Evolutionary conservation across 768 basidiomycete species (phyloP).

Genomic region (Mycena vitilis): DNA sequence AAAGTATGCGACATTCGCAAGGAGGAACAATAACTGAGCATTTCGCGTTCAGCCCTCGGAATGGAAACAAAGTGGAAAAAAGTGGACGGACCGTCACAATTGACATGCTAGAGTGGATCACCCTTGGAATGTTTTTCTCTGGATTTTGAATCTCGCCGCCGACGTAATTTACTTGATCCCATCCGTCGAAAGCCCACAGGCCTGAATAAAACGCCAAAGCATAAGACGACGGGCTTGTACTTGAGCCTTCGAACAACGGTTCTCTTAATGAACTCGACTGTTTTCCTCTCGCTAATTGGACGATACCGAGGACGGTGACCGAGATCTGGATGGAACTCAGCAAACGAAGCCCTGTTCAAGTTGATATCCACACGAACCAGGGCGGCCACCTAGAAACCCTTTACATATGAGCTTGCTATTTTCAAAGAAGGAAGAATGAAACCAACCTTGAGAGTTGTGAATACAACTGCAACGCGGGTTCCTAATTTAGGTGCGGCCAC

Average conservation of each 20-base stretch:
- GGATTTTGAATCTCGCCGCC: slow-evolving; percentile 89
- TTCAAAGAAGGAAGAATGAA: slow-evolving; percentile 5
- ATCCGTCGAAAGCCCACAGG: slow-evolving; percentile 96
- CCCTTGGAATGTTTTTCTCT: slow-evolving; percentile 87
- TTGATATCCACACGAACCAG: slow-evolving; percentile 58
- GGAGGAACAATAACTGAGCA: slow-evolving; percentile 75
- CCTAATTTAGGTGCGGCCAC: slow-evolving; percentile 83
- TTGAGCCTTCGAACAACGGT: slow-evolving; percentile 79
- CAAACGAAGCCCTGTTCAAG: slow-evolving; percentile 6
- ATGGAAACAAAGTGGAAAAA: not conserved
- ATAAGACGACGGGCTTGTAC: slow-evolving; percentile 83
- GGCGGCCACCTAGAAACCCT: slow-evolving; percentile 64
- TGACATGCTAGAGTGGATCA: slow-evolving; percentile 91
- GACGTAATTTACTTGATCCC: slow-evolving; percentile 94
- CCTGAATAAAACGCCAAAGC: slow-evolving; percentile 96
- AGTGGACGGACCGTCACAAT: slow-evolving; percentile 72
- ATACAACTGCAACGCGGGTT: slow-evolving; percentile 84
- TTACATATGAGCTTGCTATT: slow-evolving; percentile 22
- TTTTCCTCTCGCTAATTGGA: slow-evolving; percentile 79
- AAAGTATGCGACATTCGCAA: slow-evolving; percentile 92
- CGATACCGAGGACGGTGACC: slow-evolving; percentile 81
- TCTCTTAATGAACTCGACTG: slow-evolving; percentile 74
- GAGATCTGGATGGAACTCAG: slow-evolving; percentile 59
- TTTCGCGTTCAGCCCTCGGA: slow-evolving; percentile 17
- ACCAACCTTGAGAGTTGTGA: slow-evolving; percentile 86